A percentile compares a stretch with the other conserved stretches of the same genome.
These are phyloP conservation scores for Neocucurbitaria cava DNA, from an alignment of 2,329 filamentous ascomycete genomes.

Conservation along the genomic window DNA sequence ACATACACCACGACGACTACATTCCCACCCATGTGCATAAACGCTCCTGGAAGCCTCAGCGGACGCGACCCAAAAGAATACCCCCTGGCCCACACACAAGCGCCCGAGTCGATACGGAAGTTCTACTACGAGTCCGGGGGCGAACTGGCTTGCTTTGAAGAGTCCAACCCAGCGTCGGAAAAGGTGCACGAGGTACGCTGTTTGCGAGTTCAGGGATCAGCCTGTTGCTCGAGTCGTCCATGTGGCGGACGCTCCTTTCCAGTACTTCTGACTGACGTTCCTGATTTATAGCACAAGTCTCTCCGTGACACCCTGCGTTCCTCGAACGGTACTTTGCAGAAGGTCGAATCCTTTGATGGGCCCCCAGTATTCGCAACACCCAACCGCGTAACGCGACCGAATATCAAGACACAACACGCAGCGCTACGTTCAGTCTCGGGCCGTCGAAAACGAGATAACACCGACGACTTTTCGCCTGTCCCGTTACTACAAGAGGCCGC, in stretches of 20 bases:
- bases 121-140: conserved; percentile 77
- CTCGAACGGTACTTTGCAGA: conserved; percentile 57
- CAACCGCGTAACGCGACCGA: conserved; percentile 45
- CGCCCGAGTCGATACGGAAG: conserved; percentile 77
- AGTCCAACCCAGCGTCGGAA: conserved; percentile 64
- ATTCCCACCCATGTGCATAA: conserved; percentile 84
- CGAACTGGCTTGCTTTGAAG: conserved; percentile 66
- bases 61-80: conserved; percentile 88
- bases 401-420: conserved; percentile 24
- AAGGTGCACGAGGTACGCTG: conserved; percentile 62
- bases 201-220: conserved; percentile 19
- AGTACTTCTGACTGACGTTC: conserved; percentile 31
- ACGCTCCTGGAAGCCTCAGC: conserved; percentile 72
- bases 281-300: conserved; percentile 50
- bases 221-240: conserved; percentile 26
- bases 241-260: conserved; percentile 16
- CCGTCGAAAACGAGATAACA: conserved; percentile 52
- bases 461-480: conserved; percentile 54
- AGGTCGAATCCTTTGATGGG: conserved; percentile 48
- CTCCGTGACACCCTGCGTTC: conserved; percentile 53
- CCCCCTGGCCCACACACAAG: conserved; percentile 82
- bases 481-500: conserved; percentile 63
- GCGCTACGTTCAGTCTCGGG: conserved; percentile 35
- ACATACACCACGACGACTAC: conserved; percentile 85
- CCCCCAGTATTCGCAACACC: conserved; percentile 52